phyloP scores from a whole-genome alignment of 139 green algal species.

The Chara braunii region DNA sequence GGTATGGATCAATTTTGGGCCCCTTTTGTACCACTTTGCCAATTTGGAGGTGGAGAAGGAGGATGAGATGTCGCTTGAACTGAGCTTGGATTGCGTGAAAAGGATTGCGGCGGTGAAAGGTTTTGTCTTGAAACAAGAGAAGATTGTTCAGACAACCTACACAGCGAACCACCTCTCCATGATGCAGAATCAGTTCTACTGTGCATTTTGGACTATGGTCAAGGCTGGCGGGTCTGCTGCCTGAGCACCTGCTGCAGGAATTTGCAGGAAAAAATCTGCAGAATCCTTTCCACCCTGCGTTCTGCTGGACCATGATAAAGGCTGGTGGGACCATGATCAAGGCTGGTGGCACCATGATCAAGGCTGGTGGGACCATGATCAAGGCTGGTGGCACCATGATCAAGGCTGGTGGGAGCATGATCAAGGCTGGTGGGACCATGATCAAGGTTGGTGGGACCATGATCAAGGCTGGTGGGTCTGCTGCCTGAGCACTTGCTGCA shows the following conservation, averaged over 20 bases:
- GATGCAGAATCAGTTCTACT: constrained; percentile 35
- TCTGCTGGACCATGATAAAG: no score
- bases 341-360: no score
- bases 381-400: no score
- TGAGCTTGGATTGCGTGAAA: constrained; percentile 30
- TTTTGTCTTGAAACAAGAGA: constrained; percentile 15
- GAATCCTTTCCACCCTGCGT: no score
- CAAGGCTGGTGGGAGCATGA: no score
- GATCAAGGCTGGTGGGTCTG: constrained; percentile 15
- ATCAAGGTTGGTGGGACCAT: no score
- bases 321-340: no score
- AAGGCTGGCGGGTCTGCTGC: constrained; percentile 20
- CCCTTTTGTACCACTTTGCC: constrained; percentile 92
- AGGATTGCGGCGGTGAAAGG: constrained; percentile 18
- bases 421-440: no score
- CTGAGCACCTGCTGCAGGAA: no score
- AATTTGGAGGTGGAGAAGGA: constrained; percentile 33
- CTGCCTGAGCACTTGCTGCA: no score
- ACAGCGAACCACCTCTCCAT: constrained; percentile 34
- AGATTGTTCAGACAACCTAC: constrained; percentile 31
- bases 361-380: no score
- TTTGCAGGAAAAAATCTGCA: no score
- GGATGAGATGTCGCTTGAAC: constrained; percentile 37
- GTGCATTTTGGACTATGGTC: constrained; percentile 43
- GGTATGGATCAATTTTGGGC: constrained; percentile 84